A percentile compares a stretch with the other conserved stretches of the same genome.
Conservation (phyloP, 2,329 filamentous ascomycete species). For the Epichloe bromicola region DNA sequence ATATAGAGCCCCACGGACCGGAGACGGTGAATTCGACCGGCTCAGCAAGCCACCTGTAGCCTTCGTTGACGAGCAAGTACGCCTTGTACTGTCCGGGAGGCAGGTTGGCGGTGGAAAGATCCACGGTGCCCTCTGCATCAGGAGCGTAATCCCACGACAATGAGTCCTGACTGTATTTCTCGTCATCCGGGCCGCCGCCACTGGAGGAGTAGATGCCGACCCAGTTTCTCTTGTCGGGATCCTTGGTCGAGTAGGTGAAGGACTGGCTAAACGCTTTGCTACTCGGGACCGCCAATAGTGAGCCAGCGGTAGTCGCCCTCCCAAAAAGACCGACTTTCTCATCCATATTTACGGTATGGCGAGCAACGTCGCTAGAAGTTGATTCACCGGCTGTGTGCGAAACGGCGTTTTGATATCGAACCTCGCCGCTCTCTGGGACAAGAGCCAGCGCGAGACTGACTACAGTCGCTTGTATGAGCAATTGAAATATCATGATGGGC, state of each 20-base stretch:
- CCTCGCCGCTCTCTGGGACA: not conserved
- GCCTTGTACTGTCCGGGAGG: constrained; percentile 20
- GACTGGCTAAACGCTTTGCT: not conserved
- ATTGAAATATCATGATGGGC: not conserved
- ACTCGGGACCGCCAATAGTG: not conserved
- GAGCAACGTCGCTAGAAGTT: not conserved
- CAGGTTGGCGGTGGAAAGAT: constrained; percentile 11
- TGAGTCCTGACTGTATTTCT: constrained; percentile 14
- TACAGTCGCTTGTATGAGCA: constrained; percentile 1
- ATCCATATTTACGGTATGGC: not conserved
- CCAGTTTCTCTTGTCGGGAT: constrained; percentile 21
- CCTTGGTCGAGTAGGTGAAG: constrained; percentile 17
- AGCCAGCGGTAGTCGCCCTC: not conserved
- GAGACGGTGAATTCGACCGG: constrained; percentile 17
- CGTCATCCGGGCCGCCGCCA: constrained; percentile 19
- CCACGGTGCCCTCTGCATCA: constrained; percentile 12
- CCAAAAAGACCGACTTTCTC: not conserved
- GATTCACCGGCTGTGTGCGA: not conserved
- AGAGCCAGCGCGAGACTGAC: not conserved
- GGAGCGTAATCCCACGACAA: constrained; percentile 21
- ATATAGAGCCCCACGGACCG: constrained; percentile 7
- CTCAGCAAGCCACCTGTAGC: constrained; percentile 21
- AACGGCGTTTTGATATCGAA: not conserved
- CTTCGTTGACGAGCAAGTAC: constrained; percentile 20
- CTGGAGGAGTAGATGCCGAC: constrained; percentile 20